Evolutionary conservation across 148 eudicot genomes (phyloP).

Genomic region (Chenopodium suecicum): DNA sequence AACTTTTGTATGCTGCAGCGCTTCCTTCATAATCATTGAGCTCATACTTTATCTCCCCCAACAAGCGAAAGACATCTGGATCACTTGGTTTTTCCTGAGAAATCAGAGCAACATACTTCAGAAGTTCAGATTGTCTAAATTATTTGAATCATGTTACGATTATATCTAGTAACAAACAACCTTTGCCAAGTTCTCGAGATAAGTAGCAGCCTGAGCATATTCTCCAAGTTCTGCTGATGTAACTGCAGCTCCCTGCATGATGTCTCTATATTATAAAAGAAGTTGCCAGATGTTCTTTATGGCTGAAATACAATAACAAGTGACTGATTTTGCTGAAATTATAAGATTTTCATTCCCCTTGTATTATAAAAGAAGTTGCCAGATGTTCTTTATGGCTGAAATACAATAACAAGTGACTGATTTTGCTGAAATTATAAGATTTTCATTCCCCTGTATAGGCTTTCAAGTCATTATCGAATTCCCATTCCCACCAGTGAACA

Average conservation of each 20-base stretch:
- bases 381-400: background rate
- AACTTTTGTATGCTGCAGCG: conserved; percentile 72
- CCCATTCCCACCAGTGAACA: background rate
- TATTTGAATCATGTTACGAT: conserved; percentile 7
- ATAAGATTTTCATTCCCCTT: background rate
- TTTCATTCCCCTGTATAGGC: background rate
- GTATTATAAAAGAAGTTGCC: background rate
- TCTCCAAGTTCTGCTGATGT: conserved; percentile 77
- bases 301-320: conserved; percentile 1
- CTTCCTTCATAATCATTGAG: conserved; percentile 90
- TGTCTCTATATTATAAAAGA: conserved; percentile 15
- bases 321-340: conserved; percentile 3
- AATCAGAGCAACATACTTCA: conserved; percentile 13
- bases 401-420: background rate
- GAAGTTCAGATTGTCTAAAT: conserved; percentile 19
- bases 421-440: background rate
- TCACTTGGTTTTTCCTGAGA: conserved; percentile 75
- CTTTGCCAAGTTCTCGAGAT: conserved; percentile 80
- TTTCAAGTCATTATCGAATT: background rate
- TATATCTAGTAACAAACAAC: conserved; percentile 35
- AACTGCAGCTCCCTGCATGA: conserved; percentile 83
- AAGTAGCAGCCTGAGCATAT: conserved; percentile 58
- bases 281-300: background rate
- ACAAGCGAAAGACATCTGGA: conserved; percentile 83
- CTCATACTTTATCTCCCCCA: conserved; percentile 84